Percentiles rank a stretch among this genome's conserved stretches.
Evolutionary conservation across 257 asterid species (phyloP).

Genomic region (Solanum bukasovii): DNA sequence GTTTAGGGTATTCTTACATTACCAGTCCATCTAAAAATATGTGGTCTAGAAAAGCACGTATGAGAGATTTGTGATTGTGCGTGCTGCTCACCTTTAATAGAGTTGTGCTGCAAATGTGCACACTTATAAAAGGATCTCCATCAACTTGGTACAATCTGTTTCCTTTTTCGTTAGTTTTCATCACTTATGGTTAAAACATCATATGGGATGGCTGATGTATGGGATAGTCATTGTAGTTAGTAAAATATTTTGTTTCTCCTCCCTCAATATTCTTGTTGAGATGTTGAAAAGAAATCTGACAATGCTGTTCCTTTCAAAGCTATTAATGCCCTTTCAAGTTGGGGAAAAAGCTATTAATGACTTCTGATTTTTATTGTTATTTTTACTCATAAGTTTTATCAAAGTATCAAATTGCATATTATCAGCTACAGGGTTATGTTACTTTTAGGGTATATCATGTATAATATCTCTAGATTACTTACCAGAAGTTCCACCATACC

Average conservation of each 20-base stretch:
- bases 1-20: background rate
- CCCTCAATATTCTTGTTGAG: background rate
- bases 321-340: background rate
- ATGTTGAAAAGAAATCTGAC: background rate
- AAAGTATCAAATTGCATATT: background rate
- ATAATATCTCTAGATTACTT: background rate
- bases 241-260: background rate
- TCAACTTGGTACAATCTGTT: background rate
- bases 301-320: background rate
- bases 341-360: background rate
- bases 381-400: background rate
- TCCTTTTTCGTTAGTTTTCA: background rate
- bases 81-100: background rate
- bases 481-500: constrained; percentile 2
- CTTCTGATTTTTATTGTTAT: background rate
- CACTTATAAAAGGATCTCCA: background rate
- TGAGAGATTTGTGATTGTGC: background rate
- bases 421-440: background rate
- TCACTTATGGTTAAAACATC: background rate
- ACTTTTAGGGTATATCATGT: background rate
- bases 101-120: background rate
- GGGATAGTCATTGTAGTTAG: background rate
- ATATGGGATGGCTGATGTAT: background rate
- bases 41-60: background rate
- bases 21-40: background rate